Evolutionary conservation across 2,329 filamentous ascomycete genomes (phyloP).

Genomic region (Clathrospora elynae): DNA sequence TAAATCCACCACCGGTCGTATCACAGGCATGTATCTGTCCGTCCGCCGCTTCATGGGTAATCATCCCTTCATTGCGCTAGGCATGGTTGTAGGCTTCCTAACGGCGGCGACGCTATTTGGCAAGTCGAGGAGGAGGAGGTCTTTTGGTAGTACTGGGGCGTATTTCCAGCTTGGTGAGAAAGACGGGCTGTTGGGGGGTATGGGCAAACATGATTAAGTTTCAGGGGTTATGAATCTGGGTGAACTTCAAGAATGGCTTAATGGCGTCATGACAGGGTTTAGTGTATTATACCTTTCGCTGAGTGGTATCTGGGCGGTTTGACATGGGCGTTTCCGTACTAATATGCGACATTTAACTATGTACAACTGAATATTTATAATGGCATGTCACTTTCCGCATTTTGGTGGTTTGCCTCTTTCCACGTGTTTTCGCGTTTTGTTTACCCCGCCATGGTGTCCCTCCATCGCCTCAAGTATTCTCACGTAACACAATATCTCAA

Average conservation of each 20-base stretch:
- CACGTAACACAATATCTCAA: too few relatives aligned
- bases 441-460: too few relatives aligned
- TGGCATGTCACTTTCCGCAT: too few relatives aligned
- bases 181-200: conserved; percentile 64
- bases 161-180: conserved; percentile 71
- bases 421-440: too few relatives aligned
- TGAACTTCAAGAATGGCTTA: not conserved
- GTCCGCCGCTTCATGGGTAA: conserved; percentile 49
- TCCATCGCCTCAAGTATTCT: too few relatives aligned
- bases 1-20: conserved; percentile 75
- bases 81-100: conserved; percentile 62
- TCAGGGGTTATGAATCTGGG: too few relatives aligned
- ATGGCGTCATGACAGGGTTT: conserved; percentile 1
- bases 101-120: conserved; percentile 53
- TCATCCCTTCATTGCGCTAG: conserved; percentile 56
- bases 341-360: too few relatives aligned
- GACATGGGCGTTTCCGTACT: too few relatives aligned
- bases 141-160: conserved; percentile 60
- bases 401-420: too few relatives aligned
- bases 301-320: too few relatives aligned
- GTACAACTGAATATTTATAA: too few relatives aligned
- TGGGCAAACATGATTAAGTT: conserved; percentile 50
- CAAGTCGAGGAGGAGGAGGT: conserved; percentile 42
- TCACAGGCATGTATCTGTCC: conserved; percentile 70
- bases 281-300: conserved; percentile 18